Base-by-base conservation (phyloP, 805 yeast genomes). In the Hemisphaericaspora nanyangensis region DNA sequence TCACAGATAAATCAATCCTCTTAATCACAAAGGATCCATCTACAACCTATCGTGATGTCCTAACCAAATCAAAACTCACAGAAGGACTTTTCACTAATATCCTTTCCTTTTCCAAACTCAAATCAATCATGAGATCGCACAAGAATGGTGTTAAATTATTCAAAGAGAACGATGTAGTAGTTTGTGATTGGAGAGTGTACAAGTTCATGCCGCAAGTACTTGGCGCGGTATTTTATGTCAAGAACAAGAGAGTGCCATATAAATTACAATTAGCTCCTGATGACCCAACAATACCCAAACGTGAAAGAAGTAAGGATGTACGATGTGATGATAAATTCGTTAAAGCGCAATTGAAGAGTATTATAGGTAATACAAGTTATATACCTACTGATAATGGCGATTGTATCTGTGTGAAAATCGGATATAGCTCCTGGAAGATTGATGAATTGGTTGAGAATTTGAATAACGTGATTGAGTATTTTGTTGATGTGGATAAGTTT, bases 1-100 rank as follows among this genome's bases (percentile, higher is more conserved):
- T 77, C 2, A 70, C 71, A 16, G 72, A 74, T 16, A 63, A 73
- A 35, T 63, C 77, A 17, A 71, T 84, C 5, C 54, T 85, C 4
- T 64, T 87, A 15, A 70, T 87, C 11, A 82, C 91, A 7, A 85
- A 82, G 46, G 93, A 86, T 52, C 90, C 91, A 1, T 75, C 82
- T 5, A 65, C 74, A 4, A 66, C 70, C 6, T 85, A 78, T 50
- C 65, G 79, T 26, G 66, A 65, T 8, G 67, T 71, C 4, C 55
- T 85, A 5, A 64, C 69, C 6, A 63, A 60, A 20, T 70, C 72
- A 41, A 77, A 69, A 13, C 69, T 74, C 1, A 80, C 89, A 0
- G 77, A 79, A 38, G 85, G 82, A 41, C 54, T 58, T 13, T 83
- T 85, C 56, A 72, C 74, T 31, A 79, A 79, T 20, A 77, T 86